A percentile compares a stretch with the other conserved stretches of the same genome.
phyloP scores from a whole-genome alignment of 2,329 filamentous ascomycete species.

The Knoxdaviesia capensis region DNA sequence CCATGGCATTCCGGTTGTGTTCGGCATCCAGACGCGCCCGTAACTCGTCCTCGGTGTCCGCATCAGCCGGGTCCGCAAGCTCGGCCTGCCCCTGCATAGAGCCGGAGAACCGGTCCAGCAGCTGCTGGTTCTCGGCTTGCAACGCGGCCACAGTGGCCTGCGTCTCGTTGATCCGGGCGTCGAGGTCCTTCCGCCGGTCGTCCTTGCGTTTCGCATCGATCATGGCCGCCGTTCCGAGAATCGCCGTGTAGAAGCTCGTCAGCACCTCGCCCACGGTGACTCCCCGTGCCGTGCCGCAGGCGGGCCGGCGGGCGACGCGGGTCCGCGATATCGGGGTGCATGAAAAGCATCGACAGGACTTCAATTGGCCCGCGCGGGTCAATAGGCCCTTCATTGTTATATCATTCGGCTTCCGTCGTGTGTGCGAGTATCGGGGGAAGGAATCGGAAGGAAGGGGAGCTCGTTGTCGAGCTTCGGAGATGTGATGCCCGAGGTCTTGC shows the following conservation, averaged over 20 bases:
- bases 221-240: conserved; percentile 43
- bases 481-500: no score
- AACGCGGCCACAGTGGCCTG: conserved; percentile 5
- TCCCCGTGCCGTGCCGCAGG: conserved; percentile 14
- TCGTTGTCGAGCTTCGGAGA: no score
- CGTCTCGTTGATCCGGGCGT: conserved; percentile 21
- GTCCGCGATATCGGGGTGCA: no score
- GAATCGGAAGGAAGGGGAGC: no score
- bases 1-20: no score
- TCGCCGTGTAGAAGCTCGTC: conserved; percentile 47
- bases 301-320: no score
- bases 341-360: conserved; percentile 36
- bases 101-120: not conserved
- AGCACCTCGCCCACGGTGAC: conserved; percentile 31
- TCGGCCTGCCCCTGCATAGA: no score
- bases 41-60: no score
- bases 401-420: not conserved
- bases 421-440: not conserved
- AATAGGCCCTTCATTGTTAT: conserved; percentile 43
- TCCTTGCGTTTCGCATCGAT: conserved; percentile 41
- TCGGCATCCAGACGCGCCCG: no score
- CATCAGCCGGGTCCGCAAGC: no score
- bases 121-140: conserved; percentile 4
- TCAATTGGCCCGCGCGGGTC: conserved; percentile 44
- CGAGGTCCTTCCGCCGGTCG: conserved; percentile 36